A percentile compares a stretch with the other conserved stretches of the same genome.
Conservation (phyloP, 345 rosid genomes). For the Orychophragmus violaceus region DNA sequence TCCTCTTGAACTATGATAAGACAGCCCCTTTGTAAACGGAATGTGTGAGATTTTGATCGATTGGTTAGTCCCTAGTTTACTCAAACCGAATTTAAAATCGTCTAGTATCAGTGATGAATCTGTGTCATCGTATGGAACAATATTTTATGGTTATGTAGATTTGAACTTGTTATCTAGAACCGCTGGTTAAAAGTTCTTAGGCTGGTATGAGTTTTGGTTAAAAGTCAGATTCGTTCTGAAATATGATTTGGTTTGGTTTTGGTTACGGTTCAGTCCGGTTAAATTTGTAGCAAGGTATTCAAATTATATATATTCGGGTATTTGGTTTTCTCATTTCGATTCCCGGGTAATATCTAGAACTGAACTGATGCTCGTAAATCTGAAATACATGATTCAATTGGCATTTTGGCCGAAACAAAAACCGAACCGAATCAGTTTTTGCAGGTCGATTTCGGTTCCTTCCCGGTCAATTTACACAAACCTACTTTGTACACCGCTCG, state of each 20-base stretch:
- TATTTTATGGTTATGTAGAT: conserved; percentile 12
- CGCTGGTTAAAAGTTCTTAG: neutral
- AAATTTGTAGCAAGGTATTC: neutral
- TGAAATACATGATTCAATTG: no score
- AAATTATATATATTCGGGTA: no score
- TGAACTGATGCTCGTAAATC: no score
- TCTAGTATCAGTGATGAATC: conserved; percentile 6
- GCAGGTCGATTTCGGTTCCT: no score
- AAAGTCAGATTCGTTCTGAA: neutral
- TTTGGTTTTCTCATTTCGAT: no score
- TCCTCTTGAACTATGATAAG: conserved; percentile 30
- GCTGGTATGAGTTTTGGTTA: neutral
- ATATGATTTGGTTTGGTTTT: neutral
- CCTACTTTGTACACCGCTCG: no score
- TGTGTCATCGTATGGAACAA: conserved; percentile 1
- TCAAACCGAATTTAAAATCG: neutral
- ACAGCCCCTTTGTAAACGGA: neutral
- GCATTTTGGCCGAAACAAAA: no score
- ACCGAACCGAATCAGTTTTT: no score
- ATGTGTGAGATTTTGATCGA: conserved; percentile 21
- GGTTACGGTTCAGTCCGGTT: neutral
- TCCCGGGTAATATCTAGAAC: no score
- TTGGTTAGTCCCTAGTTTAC: conserved; percentile 16
- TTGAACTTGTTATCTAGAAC: neutral
- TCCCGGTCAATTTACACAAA: no score